A percentile compares a stretch with the other conserved stretches of the same genome.
Conservation (phyloP, 495 filamentous ascomycete genomes). For the Aspergillus hancockii region DNA sequence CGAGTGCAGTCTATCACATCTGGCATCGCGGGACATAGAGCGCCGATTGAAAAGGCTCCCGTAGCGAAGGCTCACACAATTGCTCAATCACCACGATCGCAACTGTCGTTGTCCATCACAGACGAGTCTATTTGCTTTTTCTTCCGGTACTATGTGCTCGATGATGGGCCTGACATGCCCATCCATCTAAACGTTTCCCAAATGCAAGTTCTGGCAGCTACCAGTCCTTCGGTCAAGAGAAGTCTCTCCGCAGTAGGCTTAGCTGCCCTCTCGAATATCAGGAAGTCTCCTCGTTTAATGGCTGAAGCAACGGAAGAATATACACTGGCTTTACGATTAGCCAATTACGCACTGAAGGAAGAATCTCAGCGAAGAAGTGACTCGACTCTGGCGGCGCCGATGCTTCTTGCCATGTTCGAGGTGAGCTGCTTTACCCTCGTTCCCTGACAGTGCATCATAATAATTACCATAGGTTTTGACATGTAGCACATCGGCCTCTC, state of each 20-base stretch:
- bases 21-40: not conserved
- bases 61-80: too few species aligned
- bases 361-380: not conserved
- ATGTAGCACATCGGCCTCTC: constrained; percentile 4
- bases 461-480: constrained; percentile 6
- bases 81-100: not conserved
- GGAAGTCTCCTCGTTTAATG: not conserved
- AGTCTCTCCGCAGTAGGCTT: constrained; percentile 8
- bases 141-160: constrained; percentile 10
- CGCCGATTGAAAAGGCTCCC: not conserved
- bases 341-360: constrained; percentile 5
- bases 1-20: not conserved
- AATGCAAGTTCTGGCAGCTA: not conserved
- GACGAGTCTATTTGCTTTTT: constrained; percentile 10
- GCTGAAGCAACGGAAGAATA: constrained; percentile 10
- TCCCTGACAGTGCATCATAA: not conserved
- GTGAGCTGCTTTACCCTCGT: not conserved
- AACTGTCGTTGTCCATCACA: not conserved
- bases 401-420: constrained; percentile 16
- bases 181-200: constrained; percentile 12
- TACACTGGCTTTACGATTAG: constrained; percentile 6
- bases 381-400: constrained; percentile 4
- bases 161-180: not conserved
- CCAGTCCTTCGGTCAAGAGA: constrained; percentile 6
- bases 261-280: constrained; percentile 9